Conservation (phyloP, 345 rosid species). For the Garcia nutans region DNA sequence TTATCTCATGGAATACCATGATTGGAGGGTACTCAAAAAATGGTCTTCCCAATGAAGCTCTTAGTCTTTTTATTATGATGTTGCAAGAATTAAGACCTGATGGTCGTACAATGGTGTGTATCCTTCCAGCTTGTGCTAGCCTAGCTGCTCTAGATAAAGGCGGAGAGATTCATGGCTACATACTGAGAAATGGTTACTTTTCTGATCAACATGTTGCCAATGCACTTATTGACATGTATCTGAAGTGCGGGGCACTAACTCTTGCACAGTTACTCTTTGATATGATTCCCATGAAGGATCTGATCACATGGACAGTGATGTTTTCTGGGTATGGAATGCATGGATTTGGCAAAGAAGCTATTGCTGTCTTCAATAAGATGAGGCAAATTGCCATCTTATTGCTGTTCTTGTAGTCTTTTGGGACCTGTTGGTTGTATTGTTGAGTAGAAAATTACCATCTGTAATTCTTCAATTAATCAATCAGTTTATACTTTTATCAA, state of each 20-base stretch:
- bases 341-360: conserved; percentile 70
- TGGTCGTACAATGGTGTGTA: conserved; percentile 54
- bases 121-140: conserved; percentile 78
- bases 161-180: conserved; percentile 56
- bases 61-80: conserved; percentile 44
- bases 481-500: too few species aligned
- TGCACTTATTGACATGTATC: conserved; percentile 71
- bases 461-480: too few species aligned
- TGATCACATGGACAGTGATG: conserved; percentile 76
- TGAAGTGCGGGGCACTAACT: conserved; percentile 57
- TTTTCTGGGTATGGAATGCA: conserved; percentile 85
- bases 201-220: conserved; percentile 53
- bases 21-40: conserved; percentile 71
- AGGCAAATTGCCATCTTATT: too few species aligned
- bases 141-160: conserved; percentile 68
- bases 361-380: conserved; percentile 48
- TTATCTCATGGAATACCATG: conserved; percentile 68
- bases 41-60: conserved; percentile 57
- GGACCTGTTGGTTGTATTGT: too few species aligned
- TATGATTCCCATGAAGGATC: conserved; percentile 54
- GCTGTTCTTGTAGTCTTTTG: too few species aligned
- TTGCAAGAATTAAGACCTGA: conserved; percentile 48
- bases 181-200: conserved; percentile 47
- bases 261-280: conserved; percentile 57
- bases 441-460: too few species aligned